Percentiles rank a stretch among this genome's conserved stretches.
phyloP scores from a whole-genome alignment of 2,329 filamentous ascomycete genomes.

The Westerdykella aurantiaca region DNA sequence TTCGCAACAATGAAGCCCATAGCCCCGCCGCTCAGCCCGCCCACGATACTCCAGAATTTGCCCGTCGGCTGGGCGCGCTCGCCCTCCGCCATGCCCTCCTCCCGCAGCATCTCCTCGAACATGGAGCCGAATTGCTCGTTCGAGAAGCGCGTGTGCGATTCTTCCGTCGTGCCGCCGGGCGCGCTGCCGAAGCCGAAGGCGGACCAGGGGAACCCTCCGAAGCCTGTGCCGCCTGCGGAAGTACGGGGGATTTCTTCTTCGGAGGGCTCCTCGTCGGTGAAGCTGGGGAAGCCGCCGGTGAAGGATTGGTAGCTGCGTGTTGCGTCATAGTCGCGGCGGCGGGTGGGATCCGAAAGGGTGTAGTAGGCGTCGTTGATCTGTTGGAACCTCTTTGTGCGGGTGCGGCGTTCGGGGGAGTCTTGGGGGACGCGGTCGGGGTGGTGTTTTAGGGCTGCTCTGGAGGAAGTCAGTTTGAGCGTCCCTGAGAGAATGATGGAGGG shows the following conservation, averaged over 20 bases:
- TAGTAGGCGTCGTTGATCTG: slow-evolving; percentile 91
- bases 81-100: slow-evolving; percentile 64
- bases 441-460: slow-evolving; percentile 78
- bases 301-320: slow-evolving; percentile 55
- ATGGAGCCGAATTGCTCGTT: slow-evolving; percentile 77
- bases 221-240: slow-evolving; percentile 14
- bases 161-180: slow-evolving; percentile 41
- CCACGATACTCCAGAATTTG: slow-evolving; percentile 81
- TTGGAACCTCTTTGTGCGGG: slow-evolving; percentile 83
- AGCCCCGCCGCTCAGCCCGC: slow-evolving; percentile 78
- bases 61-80: slow-evolving; percentile 55
- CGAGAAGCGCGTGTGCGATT: slow-evolving; percentile 52
- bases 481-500: not conserved
- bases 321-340: slow-evolving; percentile 79
- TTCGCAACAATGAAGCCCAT: slow-evolving; percentile 95
- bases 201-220: slow-evolving; percentile 67
- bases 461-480: slow-evolving; percentile 3
- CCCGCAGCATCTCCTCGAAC: slow-evolving; percentile 51
- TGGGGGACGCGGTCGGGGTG: slow-evolving; percentile 86
- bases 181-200: slow-evolving; percentile 55
- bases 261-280: slow-evolving; percentile 39
- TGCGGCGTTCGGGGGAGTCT: slow-evolving; percentile 74
- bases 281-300: slow-evolving; percentile 38
- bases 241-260: slow-evolving; percentile 48
- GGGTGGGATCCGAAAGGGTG: slow-evolving; percentile 71